Base-by-base conservation (phyloP, 2,329 filamentous ascomycete species). In the Paraphaeosphaeria sporulosa region DNA sequence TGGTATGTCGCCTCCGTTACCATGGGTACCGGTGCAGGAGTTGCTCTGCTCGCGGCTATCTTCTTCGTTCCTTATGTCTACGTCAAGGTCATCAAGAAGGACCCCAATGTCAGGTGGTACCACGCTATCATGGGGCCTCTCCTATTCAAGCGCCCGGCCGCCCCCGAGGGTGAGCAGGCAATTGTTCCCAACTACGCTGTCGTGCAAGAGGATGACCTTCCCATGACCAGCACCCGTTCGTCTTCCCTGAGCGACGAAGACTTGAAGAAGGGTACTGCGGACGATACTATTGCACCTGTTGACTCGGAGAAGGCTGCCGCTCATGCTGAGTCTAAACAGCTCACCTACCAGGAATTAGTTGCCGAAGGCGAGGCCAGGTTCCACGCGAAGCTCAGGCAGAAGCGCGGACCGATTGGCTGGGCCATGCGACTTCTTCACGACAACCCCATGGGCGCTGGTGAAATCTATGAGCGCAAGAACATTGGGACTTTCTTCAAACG, bases 21-120 rank as follows among this genome's bases (percentile, higher is more conserved):
- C 19, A 71, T 92, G 61, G 89, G 90, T 43, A 83, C 82, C 38
- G 90, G 89, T 62, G 81, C 77, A 49, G 89, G 86, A 59, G 78
- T 93, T 36, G 82, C 78, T 51, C 6, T 88, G 36, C 76, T 92
- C 6, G 80, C 90, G 0, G 85, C 83, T 54, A 61, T 92, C 69
- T 91, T 93, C 83, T 93, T 93, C 76, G 85, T 93, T 12, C 90
- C 90, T 47, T 93, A 81, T 66, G 80, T 92, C 25, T 82, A 91
- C 79, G 80, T 85, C 64, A 86, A 84, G 66, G 84, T 92, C 65
- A 85, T 93, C 81, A 89, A 87, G 81, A 88, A 85, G 76, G 90
- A 93, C 71, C 76, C 85, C 71, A 83, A 81, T 2, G 76, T 93
- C 75, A 86, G 85, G 74, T 88, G 85, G 85, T 91, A 81, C 77